A percentile compares a stretch with the other conserved stretches of the same genome.
Evolutionary conservation across 208 protist genomes (phyloP).

Genomic region (Tritrichomonas foetus): DNA sequence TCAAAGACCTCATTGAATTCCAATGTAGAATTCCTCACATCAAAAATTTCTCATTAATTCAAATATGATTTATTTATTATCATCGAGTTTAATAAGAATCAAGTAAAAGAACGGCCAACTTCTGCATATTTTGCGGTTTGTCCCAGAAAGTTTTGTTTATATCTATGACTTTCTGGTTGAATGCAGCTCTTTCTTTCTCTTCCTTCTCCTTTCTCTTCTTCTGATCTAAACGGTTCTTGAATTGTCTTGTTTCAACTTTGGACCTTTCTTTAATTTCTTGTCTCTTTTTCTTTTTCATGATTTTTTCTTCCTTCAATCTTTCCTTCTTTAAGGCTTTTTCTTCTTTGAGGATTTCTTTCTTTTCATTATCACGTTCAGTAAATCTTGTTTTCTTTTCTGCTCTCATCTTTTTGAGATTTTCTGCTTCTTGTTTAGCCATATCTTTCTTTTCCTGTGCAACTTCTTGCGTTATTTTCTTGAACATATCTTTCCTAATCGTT

Average conservation of each 20-base stretch:
- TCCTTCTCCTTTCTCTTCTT: background rate
- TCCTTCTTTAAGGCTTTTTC: no score
- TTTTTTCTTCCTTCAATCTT: no score
- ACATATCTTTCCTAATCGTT: background rate
- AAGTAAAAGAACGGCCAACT: background rate
- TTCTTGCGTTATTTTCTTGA: background rate
- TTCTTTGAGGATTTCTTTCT: background rate
- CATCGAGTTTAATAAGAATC: conserved; percentile 7
- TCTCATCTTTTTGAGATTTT: background rate
- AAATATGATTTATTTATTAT: no score
- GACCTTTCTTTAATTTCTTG: background rate
- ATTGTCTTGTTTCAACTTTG: background rate
- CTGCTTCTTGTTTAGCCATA: background rate
- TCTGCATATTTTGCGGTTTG: background rate
- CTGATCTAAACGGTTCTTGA: background rate
- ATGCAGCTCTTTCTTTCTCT: background rate
- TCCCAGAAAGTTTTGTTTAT: background rate
- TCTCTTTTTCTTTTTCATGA: no score
- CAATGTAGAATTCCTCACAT: no score
- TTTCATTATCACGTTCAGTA: background rate
- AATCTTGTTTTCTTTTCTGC: background rate
- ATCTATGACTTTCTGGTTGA: background rate
- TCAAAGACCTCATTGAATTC: no score
- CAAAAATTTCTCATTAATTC: no score
- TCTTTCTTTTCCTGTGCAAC: background rate